These are phyloP conservation scores for Ilyonectria robusta DNA, from an alignment of 2,329 filamentous ascomycete genomes.

Conservation along the genomic window DNA sequence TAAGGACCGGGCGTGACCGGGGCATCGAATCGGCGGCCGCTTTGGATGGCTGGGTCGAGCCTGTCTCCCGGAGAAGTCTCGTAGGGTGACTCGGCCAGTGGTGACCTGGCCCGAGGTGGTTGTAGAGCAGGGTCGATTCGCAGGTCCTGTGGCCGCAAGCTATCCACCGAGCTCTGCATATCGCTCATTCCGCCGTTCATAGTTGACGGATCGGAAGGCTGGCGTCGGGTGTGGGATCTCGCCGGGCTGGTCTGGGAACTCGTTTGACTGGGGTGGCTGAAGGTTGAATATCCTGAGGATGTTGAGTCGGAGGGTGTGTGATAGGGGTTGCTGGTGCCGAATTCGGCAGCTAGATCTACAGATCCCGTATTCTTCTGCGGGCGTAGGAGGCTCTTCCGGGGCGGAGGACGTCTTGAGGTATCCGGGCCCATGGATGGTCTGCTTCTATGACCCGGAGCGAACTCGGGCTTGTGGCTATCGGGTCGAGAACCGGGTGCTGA, in stretches of 20 bases:
- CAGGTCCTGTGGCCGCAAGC: slow-evolving; percentile 46
- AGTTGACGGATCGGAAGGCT: slow-evolving; percentile 60
- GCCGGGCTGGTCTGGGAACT: slow-evolving; percentile 70
- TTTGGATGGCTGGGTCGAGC: slow-evolving; percentile 42
- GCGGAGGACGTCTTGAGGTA: slow-evolving; percentile 67
- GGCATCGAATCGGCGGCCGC: slow-evolving; percentile 35
- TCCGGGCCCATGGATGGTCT: slow-evolving; percentile 64
- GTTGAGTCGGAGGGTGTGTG: slow-evolving; percentile 75
- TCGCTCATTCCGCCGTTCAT: slow-evolving; percentile 70
- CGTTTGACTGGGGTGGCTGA: slow-evolving; percentile 69
- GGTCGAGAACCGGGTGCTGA: slow-evolving; percentile 63
- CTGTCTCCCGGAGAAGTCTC: slow-evolving; percentile 43
- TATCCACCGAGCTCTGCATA: slow-evolving; percentile 66
- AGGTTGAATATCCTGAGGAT: slow-evolving; percentile 75
- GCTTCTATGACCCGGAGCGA: slow-evolving; percentile 48
- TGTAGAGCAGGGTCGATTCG: slow-evolving; percentile 53
- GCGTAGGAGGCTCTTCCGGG: slow-evolving; percentile 64
- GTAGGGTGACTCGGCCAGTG: slow-evolving; percentile 48
- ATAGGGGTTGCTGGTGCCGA: slow-evolving; percentile 74
- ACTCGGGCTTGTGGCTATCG: slow-evolving; percentile 51
- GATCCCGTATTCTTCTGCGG: slow-evolving; percentile 58
- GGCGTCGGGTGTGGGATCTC: slow-evolving; percentile 52
- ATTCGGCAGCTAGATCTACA: slow-evolving; percentile 72
- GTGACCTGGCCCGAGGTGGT: slow-evolving; percentile 44
- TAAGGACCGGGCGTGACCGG: slow-evolving; percentile 32